These are phyloP conservation scores for Thelephora aurantiotincta DNA, from an alignment of 768 basidiomycete species.

Conservation along the genomic window DNA sequence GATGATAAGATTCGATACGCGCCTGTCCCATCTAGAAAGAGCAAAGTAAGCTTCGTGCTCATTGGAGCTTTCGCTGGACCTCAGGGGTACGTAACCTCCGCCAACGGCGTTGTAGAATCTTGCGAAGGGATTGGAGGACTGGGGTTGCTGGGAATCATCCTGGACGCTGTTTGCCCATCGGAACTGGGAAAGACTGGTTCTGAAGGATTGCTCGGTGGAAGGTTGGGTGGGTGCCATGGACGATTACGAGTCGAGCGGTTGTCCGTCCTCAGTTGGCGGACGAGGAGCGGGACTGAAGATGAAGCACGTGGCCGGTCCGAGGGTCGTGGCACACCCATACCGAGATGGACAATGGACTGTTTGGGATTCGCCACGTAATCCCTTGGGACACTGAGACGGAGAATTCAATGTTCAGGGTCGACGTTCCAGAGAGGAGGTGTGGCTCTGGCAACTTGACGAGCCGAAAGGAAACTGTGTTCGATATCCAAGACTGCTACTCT, in stretches of 20 bases:
- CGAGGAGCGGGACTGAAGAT: too few relatives aligned
- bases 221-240: not conserved
- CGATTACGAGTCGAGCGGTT: too few relatives aligned
- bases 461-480: too few relatives aligned
- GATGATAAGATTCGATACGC: conserved; percentile 7
- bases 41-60: conserved; percentile 97
- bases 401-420: too few relatives aligned
- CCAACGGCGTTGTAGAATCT: conserved; percentile 81
- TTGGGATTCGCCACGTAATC: not conserved
- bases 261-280: too few relatives aligned
- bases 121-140: conserved; percentile 53
- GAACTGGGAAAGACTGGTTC: conserved; percentile 67
- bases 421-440: too few relatives aligned
- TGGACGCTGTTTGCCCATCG: conserved; percentile 68
- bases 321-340: not conserved
- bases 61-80: conserved; percentile 68
- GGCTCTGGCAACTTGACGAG: too few relatives aligned
- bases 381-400: not conserved
- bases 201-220: conserved; percentile 51
- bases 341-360: not conserved
- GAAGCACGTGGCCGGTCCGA: too few relatives aligned
- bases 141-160: conserved; percentile 48
- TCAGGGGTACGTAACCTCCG: conserved; percentile 78
- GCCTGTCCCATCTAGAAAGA: conserved; percentile 89
- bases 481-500: not conserved